Conservation (phyloP, 306 rosid genomes). For the Trichosanthes cucumerina region DNA sequence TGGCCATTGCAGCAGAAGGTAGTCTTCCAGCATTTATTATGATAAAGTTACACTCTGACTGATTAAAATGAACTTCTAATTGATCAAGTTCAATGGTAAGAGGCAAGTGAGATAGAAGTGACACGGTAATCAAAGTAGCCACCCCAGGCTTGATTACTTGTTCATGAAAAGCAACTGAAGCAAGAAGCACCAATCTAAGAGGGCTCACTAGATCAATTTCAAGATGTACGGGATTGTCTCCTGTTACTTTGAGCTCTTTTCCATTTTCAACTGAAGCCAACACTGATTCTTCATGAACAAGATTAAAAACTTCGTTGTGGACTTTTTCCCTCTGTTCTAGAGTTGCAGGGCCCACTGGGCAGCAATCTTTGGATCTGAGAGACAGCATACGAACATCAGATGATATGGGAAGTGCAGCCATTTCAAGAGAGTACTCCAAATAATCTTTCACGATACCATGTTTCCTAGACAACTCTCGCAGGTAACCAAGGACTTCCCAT, state of each 20-base stretch:
- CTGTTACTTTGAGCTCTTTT: slow-evolving; percentile 36
- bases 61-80: slow-evolving; percentile 89
- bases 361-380: slow-evolving; percentile 40
- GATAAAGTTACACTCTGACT: slow-evolving; percentile 63
- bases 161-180: slow-evolving; percentile 90
- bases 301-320: slow-evolving; percentile 67
- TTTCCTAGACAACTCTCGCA: slow-evolving; percentile 77
- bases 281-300: slow-evolving; percentile 37
- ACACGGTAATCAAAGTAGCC: slow-evolving; percentile 51
- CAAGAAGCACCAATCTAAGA: slow-evolving; percentile 79
- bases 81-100: slow-evolving; percentile 57
- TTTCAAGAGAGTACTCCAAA: slow-evolving; percentile 89
- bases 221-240: slow-evolving; percentile 52
- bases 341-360: slow-evolving; percentile 79
- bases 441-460: slow-evolving; percentile 48
- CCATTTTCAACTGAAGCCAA: slow-evolving; percentile 29
- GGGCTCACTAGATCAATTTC: slow-evolving; percentile 93
- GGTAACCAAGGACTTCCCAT: slow-evolving; percentile 88
- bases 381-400: slow-evolving; percentile 41
- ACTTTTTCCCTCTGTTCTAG: slow-evolving; percentile 51
- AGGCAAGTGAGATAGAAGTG: slow-evolving; percentile 77
- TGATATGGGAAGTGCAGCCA: slow-evolving; percentile 84
- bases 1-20: slow-evolving; percentile 23
- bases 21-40: slow-evolving; percentile 47
- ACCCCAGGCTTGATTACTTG: slow-evolving; percentile 64